Conservation (phyloP, 2,329 filamentous ascomycete genomes). For the Pseudopyrenochaeta lycopersici region DNA sequence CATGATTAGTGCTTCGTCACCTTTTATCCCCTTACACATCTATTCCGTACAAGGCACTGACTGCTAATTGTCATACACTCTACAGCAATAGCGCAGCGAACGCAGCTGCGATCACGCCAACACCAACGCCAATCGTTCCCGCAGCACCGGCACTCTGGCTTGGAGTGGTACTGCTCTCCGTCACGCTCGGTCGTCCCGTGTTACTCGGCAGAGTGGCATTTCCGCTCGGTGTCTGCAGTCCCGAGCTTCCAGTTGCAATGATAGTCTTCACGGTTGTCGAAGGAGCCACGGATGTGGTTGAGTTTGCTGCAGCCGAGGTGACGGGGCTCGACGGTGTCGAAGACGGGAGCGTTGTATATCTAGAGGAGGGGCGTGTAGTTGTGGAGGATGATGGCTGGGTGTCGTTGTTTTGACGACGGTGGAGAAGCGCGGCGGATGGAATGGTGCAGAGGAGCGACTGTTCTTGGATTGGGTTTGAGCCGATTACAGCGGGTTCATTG, state of each 20-base stretch:
- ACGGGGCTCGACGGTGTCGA: neutral
- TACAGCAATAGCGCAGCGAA: neutral
- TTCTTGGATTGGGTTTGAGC: conserved; percentile 35
- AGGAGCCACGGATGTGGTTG: neutral
- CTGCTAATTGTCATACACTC: neutral
- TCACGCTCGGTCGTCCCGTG: conserved; percentile 7
- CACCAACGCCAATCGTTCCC: neutral
- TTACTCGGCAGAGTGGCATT: conserved; percentile 11
- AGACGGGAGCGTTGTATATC: neutral
- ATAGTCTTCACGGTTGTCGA: conserved; percentile 4
- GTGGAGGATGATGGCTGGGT: neutral
- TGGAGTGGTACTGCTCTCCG: neutral
- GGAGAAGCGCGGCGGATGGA: neutral
- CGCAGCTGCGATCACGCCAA: neutral
- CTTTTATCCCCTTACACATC: no score
- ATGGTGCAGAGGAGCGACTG: conserved; percentile 22
- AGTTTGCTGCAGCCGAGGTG: neutral
- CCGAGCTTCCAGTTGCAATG: conserved; percentile 1
- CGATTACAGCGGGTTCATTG: conserved; percentile 24
- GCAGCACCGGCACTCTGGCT: neutral
- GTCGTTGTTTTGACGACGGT: conserved; percentile 1
- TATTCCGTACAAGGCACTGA: no score
- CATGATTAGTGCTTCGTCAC: no score
- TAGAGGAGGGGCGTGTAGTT: neutral
- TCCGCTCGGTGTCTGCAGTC: neutral